Percentiles rank a stretch among this genome's conserved stretches.
Evolutionary conservation across 2,329 filamentous ascomycete genomes (phyloP).

Genomic region (Fusarium nematophilum): DNA sequence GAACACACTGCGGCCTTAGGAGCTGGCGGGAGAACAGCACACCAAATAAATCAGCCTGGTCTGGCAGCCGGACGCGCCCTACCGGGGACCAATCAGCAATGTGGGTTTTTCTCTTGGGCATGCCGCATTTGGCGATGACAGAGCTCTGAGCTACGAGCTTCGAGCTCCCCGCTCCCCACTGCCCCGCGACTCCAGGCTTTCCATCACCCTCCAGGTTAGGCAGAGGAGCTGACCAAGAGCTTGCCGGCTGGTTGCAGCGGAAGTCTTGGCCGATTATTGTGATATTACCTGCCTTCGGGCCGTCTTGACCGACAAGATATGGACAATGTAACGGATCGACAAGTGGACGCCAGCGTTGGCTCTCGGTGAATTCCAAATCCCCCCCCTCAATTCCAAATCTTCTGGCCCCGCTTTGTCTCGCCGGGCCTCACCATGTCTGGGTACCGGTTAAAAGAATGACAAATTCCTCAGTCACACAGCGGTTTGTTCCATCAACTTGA

Average conservation of each 20-base stretch:
- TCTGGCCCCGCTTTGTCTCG: constrained; percentile 29
- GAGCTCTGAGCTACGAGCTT: no score
- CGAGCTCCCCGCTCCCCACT: no score
- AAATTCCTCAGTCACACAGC: constrained; percentile 36
- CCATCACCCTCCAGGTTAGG: constrained; percentile 16
- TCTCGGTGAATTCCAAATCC: constrained; percentile 17
- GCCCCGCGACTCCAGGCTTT: constrained; percentile 35
- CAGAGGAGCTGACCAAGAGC: constrained; percentile 6
- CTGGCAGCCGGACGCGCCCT: constrained; percentile 6
- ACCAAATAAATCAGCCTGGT: constrained; percentile 25
- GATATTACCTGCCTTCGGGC: no score
- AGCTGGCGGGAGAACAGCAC: neutral
- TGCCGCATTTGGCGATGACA: no score
- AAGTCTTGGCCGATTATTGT: neutral
- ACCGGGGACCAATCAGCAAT: constrained; percentile 24
- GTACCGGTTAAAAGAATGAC: constrained; percentile 22
- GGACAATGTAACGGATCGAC: neutral
- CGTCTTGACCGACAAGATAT: neutral
- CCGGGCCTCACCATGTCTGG: no score
- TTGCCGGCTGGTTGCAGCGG: neutral
- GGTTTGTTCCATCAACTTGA: neutral
- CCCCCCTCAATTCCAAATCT: no score
- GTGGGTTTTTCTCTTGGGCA: neutral
- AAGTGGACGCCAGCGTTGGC: neutral
- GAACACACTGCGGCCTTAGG: neutral